Base-by-base conservation (phyloP, 2,329 filamentous ascomycete genomes). In the Fulvia fulva region DNA sequence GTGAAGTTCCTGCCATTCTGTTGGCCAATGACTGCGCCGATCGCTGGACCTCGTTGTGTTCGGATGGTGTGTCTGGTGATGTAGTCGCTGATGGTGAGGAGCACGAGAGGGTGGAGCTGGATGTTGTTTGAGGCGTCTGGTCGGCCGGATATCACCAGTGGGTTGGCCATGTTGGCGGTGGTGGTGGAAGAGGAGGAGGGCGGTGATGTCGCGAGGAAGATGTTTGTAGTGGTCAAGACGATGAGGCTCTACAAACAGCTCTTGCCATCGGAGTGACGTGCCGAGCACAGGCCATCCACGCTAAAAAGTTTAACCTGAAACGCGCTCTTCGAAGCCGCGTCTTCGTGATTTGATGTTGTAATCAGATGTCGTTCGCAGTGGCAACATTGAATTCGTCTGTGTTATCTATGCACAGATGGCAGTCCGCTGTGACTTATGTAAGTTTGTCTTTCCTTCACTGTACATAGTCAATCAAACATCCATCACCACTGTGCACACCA, bases 41-140 rank as follows among this genome's bases (percentile, higher is more conserved):
- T 83, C 19, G 97, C 83, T 16, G 91, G 91, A 0, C 89, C 89
- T 19, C 79, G 74, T 68, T 91, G 87, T 53, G 85, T 79, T 59
- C 94, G 86, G 57, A 96, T 82, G 1, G 87, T 90, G 74, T 96
- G 92, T 60, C 94, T 86, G 58, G 93, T 96, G 73, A 97, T 91
- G 74, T 96, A 95, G 75, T 99, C 94, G 67, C 93, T 96, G 69
- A 99, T 94, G 64, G 89, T 95, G 76, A 99, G 89, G 65, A 97
- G 88, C 53, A 96, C 92, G 51, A 99, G 87, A 25, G 94, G 94
- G 70, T 99, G 94, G 19, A 99, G 85, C 67, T 91, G 86, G 56
- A 91, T 85, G 64, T 91, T 87, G 46, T 95, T 84, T 52, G 86
- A 85, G 21, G 87, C 87, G 74, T 94, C 90, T 44, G 84, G 85